Percentiles rank a stretch among this genome's conserved stretches.
These are phyloP conservation scores for Quercus bicolor DNA, from an alignment of 306 rosid species.

Conservation along the genomic window DNA sequence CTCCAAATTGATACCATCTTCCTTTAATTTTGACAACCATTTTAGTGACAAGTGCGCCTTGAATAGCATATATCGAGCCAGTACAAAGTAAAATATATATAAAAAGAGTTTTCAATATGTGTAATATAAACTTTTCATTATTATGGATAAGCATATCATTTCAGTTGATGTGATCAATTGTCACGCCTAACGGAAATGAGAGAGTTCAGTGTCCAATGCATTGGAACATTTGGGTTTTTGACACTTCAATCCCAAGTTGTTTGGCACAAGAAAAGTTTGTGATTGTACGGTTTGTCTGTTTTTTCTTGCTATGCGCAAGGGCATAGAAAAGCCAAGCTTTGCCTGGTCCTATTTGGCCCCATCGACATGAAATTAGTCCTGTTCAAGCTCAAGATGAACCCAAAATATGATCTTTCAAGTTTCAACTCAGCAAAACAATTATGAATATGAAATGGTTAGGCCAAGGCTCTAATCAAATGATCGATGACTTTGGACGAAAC, in stretches of 20 bases:
- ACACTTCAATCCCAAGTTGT: not conserved
- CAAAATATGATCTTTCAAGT: not conserved
- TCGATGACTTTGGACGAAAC: not conserved
- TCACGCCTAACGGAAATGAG: slow-evolving; percentile 13
- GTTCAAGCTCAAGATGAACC: not conserved
- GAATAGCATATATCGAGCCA: slow-evolving; percentile 11
- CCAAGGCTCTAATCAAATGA: not conserved
- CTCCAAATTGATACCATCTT: slow-evolving; percentile 12
- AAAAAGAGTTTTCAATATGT: slow-evolving; percentile 5
- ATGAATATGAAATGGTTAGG: not conserved
- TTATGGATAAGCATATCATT: slow-evolving; percentile 18
- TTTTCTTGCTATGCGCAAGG: not conserved
- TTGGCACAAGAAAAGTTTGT: slow-evolving; percentile 13
- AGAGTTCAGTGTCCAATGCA: not conserved
- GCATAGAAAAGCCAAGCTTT: not conserved
- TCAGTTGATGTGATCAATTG: not conserved
- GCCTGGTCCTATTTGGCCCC: not conserved
- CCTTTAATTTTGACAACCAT: not conserved
- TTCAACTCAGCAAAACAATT: not conserved
- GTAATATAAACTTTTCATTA: slow-evolving; percentile 14
- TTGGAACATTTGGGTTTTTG: not conserved
- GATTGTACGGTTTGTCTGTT: slow-evolving; percentile 22
- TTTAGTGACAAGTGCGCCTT: slow-evolving; percentile 17
- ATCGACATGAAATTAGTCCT: not conserved
- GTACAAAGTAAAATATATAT: not conserved